Evolutionary conservation across 768 basidiomycete species (phyloP), one percentile per base, ranked within the genome.

Genomic region (Boletus pseudopeckii): DNA sequence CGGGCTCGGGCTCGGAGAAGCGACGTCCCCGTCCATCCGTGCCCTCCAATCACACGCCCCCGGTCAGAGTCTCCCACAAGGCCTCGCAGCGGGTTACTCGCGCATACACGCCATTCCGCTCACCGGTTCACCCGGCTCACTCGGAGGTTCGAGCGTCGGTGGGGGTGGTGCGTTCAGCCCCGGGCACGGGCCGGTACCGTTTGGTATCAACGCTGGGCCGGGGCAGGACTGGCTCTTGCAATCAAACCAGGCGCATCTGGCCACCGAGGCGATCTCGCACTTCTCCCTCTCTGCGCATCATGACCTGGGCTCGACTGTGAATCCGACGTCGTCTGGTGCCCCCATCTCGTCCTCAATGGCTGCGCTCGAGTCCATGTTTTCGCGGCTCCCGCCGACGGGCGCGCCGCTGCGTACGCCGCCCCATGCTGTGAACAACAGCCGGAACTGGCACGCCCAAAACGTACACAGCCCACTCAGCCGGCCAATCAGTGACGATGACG

Each of bases 51-150:
- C 85, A 17, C 93, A 95, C 60, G 92, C 91, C 1, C 93, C 94
- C 0, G 93, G 93, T 2, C 91, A 94, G 71, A 88, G 85, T 70
- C 77, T 96, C 13, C 93, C 95, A 1, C 92, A 95, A 52, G 94
- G 94, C 33, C 80, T 98, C 28, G 94, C 93, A 0, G 91, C 91
- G 0, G 94, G 93, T 0, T 86, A 93, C 65, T 93, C 90, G 28
- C 80, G 93, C 53, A 86, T 98, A 53, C 94, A 98, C 61, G 87
- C 93, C 1, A 73, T 78, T 26, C 78, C 80, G 0, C 68, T 64
- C n/a, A 44, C 66, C 1, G 71, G 73, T 20, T 78, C 75, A 0
- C 78, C 78, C 20, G 47, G 64, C 36, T 70, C 69, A 5, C 32
- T 67, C 17, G 62, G 67, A 4, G 60, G 65, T 0, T 67, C 65